Base-by-base conservation (phyloP, 83 land plant genomes). In the Thuja plicata region DNA sequence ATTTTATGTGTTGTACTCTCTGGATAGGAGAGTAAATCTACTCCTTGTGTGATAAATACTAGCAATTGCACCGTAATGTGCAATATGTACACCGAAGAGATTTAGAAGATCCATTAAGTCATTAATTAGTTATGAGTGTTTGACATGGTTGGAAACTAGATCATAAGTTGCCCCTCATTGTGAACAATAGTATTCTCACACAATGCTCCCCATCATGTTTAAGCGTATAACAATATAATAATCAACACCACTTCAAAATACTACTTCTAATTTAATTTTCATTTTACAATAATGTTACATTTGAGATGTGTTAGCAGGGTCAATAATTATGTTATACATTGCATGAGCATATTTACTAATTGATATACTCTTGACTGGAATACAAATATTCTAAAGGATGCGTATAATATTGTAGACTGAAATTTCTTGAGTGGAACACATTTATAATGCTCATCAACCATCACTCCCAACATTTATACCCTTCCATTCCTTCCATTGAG, bases 241-340 rank as follows among this genome's bases (percentile, higher is more conserved):
- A 8, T 73, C 32, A 73, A 32, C 1, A 30, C 37, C 12, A 73
- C 8, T 73, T 32, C 77, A 73, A 73, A 73, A 73, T 73, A 32
- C 12, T 9, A 73, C 37, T 73, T 0, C 5, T 21, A 5, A 5
- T 60, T 60, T 60, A 11, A 30, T 21, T 73, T 73, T 9, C 35
- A 73, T 73, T 73, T 32, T 32, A 73, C 32, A 73, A n/a, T 73
- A 32, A 73, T 73, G 77, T 73, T 73, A 73, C 77, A 73, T 73
- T n/a, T 32, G 66, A 60, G 66, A 3, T 19, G 66, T 21, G 66
- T 60, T 60, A 73, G 77, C 35, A 8, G 12, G 77, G 77, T 73
- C 77, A 73, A 73, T 9, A 32, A 19, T 73, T 30, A 73, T 73
- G 32, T 73, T 30, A 32, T 73, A 32, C 77, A 73, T 8, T 73